Base-by-base conservation (phyloP, 2,329 filamentous ascomycete genomes). In the Stylonectria norvegica region DNA sequence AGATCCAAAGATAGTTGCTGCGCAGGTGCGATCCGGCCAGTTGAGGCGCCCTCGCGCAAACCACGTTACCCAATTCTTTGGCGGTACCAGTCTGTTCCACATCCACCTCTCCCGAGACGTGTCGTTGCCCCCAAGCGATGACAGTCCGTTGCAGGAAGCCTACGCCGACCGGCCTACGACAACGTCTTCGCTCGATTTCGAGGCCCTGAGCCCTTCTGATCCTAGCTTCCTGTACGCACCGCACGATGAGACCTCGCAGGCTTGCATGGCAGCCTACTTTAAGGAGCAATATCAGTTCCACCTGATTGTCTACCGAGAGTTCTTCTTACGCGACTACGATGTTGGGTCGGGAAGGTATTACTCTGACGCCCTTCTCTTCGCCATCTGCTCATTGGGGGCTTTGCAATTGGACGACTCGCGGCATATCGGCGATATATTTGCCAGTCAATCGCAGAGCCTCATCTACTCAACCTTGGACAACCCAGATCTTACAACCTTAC, bases 221-320 rank as follows among this genome's bases (percentile, higher is more conserved):
- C 39, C 46, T 16, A 45, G 35, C 44, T 69, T 57, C 55, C 60
- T 50, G 31, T 70, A 68, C 46, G 60, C 62, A n/a, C 68, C 69
- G 4, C 64, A 70, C 18, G 67, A 72, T 36, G 64, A 70, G 16
- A 65, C 63, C 12, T 72, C 66, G 10, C 69, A 67, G 39, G 54
- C 58, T 14, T 60, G 72, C 34, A 72, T 74, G 69, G 67, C 69
- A 1, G 60, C 58, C 4, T 75, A 74, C 47, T 75, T 75, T 53
- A 63, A 67, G 38, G 57, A 68, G 25, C 65, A 71, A 16, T 75
- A 75, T 36, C 65, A 69, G 23, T 73, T 71, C 45, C 64, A 70
- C 48, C 72, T 75, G 69, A 66, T 69, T 40, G 59, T 75, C 2
- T 75, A 75, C 43, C 63, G 72, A 20, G 72, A 75, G 47, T 73